Evolutionary conservation across 768 basidiomycete genomes (phyloP).

Genomic region (Amyloporia xantha): DNA sequence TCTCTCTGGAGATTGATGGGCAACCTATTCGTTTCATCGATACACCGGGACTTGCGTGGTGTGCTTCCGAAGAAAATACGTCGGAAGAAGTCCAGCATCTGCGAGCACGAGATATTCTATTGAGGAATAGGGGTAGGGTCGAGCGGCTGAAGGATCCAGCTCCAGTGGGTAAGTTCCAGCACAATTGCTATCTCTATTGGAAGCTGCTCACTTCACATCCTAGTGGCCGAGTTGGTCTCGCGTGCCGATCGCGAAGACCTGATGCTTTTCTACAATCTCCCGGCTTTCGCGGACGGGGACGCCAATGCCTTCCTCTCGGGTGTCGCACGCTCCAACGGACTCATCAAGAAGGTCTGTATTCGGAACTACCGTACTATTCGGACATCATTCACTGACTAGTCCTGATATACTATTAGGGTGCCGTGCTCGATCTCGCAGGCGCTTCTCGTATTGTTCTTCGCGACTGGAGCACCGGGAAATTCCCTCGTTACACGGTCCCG

Average conservation of each 20-base stretch:
- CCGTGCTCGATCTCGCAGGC: conserved; percentile 61
- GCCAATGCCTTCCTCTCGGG: conserved; percentile 66
- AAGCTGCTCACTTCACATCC: conserved; percentile 16
- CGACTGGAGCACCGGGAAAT: conserved; percentile 75
- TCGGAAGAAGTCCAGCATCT: conserved; percentile 30
- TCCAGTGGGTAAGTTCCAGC: conserved; percentile 49
- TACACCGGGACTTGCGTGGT: conserved; percentile 78
- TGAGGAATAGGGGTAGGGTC: conserved; percentile 73
- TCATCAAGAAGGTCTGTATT: conserved; percentile 66
- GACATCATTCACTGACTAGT: conserved; percentile 4
- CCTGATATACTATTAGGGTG: conserved; percentile 47
- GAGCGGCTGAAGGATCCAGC: conserved; percentile 80
- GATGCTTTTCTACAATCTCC: conserved; percentile 82
- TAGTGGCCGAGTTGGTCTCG: conserved; percentile 59
- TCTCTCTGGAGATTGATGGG: conserved; percentile 41
- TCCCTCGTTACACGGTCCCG: conserved; percentile 67
- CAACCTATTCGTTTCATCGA: conserved; percentile 66
- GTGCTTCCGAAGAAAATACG: conserved; percentile 31
- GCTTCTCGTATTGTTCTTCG: conserved; percentile 76
- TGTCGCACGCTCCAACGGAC: conserved; percentile 65
- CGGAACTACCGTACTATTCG: neutral
- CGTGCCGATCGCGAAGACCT: conserved; percentile 73
- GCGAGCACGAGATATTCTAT: conserved; percentile 66
- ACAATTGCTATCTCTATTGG: conserved; percentile 2
- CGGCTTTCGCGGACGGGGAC: conserved; percentile 69